phyloP scores from a whole-genome alignment of 2,329 filamentous ascomycete genomes.

The Alternaria metachromatica region DNA sequence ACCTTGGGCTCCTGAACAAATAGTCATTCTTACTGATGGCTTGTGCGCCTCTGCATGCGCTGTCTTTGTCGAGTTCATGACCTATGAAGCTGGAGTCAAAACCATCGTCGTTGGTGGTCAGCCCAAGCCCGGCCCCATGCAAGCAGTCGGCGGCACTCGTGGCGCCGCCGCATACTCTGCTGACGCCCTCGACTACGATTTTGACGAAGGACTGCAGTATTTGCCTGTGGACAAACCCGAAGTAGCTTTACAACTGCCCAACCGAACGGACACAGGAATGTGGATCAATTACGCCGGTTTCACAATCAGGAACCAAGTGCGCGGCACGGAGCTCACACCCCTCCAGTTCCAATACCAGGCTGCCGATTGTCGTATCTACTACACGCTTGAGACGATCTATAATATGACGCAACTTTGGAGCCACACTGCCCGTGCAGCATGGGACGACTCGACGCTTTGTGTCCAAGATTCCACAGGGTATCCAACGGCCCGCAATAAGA shows the following conservation, averaged over 20 bases:
- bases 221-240: not conserved
- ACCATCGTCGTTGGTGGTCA: slow-evolving; percentile 64
- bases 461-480: not conserved
- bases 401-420: not conserved
- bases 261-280: slow-evolving; percentile 26
- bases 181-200: slow-evolving; percentile 32
- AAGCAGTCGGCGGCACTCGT: slow-evolving; percentile 60
- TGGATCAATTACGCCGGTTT: slow-evolving; percentile 33
- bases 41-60: slow-evolving; percentile 64
- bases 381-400: slow-evolving; percentile 23
- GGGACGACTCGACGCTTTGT: not conserved
- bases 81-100: slow-evolving; percentile 55
- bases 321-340: slow-evolving; percentile 35
- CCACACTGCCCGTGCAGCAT: not conserved
- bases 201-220: not conserved
- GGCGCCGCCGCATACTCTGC: slow-evolving; percentile 52
- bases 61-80: slow-evolving; percentile 58
- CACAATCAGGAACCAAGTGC: slow-evolving; percentile 51
- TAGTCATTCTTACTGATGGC: slow-evolving; percentile 57
- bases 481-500: not conserved
- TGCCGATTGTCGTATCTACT: slow-evolving; percentile 51
- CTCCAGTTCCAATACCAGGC: slow-evolving; percentile 50
- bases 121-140: slow-evolving; percentile 52
- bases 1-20: not conserved
- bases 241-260: not conserved